Evolutionary conservation across 768 basidiomycete genomes (phyloP), one percentile per base, ranked within the genome.

Genomic region (Naganishia vaughanmartiniae): DNA sequence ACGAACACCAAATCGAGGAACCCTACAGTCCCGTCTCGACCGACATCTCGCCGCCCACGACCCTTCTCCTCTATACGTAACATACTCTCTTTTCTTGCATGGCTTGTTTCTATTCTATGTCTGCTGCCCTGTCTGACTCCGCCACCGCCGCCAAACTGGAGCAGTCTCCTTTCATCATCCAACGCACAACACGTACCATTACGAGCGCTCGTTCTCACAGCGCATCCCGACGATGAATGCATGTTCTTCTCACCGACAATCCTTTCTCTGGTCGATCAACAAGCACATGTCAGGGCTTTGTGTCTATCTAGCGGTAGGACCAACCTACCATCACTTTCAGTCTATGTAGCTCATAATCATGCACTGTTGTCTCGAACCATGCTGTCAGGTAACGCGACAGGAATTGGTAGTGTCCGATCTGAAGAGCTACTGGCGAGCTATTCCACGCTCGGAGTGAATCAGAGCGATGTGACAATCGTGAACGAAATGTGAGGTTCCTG

Each of bases 191-290:
- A 26, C 12, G 39, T 30, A 39, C 10, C 33, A 24, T 34, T 58
- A 34, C 57, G 34, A 21, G 60, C 60, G 6, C 66, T 80, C n/a
- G 66, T 96, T 3, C 80, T 97, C 54, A 95, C 93, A 0, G 92
- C 93, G 31, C 93, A 97, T 78, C 93, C 93, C 2, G 93, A 96
- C 78, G 93, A 97, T 78, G 93, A 96, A 82, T 88, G 88, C 79
- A 86, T 94, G 85, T 97, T 97, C 84, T 97, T 97, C 79, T 88
- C 88, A 4, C 93, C 93, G 0, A 93, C 91, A 0, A 79, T 95
- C 17, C 82, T 89, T 36, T 84, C 85, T 2, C 83, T 93, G 36
- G 71, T 71, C 24, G 72, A 72, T 1, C 73, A 78, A 24, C 74
- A 78, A 17, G 76, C 73, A 68, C 81, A 85, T 26, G 77, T 90